Evolutionary conservation across 441 rosid species (phyloP).

Genomic region (Aleurites moluccanus): DNA sequence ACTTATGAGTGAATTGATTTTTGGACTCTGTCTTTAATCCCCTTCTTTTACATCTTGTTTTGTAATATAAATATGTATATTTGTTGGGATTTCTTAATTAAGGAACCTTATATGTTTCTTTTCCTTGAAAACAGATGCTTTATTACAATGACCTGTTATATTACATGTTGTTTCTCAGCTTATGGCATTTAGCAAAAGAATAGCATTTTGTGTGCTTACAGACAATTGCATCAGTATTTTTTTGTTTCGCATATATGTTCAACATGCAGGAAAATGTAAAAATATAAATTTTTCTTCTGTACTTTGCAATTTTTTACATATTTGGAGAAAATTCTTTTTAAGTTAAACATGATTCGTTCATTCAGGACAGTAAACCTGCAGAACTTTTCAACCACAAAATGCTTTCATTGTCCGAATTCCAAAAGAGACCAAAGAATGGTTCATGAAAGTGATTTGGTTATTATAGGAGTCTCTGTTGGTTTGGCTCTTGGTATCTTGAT

Average conservation of each 20-base stretch:
- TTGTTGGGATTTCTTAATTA: background rate
- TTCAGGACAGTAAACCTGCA: conserved; percentile 34
- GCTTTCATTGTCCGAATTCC: conserved; percentile 36
- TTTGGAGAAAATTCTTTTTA: background rate
- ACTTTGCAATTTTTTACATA: background rate
- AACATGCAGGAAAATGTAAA: background rate
- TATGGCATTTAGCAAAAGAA: background rate
- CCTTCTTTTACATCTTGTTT: background rate
- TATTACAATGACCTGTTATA: background rate
- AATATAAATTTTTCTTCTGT: background rate
- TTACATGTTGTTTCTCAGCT: background rate
- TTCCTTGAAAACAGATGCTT: background rate
- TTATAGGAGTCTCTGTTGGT: conserved; percentile 69
- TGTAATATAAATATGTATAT: background rate
- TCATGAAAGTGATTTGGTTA: conserved; percentile 48
- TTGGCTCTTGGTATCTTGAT: conserved; percentile 73
- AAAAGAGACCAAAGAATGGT: conserved; percentile 55
- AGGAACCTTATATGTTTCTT: background rate
- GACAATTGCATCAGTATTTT: background rate
- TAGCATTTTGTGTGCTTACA: background rate
- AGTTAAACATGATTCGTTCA: background rate
- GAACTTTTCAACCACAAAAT: conserved; percentile 41
- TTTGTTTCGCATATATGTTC: background rate
- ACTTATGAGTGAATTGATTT: background rate
- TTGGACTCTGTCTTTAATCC: background rate